Evolutionary conservation across 768 basidiomycete species (phyloP).

Genomic region (Russula ochroleuca): DNA sequence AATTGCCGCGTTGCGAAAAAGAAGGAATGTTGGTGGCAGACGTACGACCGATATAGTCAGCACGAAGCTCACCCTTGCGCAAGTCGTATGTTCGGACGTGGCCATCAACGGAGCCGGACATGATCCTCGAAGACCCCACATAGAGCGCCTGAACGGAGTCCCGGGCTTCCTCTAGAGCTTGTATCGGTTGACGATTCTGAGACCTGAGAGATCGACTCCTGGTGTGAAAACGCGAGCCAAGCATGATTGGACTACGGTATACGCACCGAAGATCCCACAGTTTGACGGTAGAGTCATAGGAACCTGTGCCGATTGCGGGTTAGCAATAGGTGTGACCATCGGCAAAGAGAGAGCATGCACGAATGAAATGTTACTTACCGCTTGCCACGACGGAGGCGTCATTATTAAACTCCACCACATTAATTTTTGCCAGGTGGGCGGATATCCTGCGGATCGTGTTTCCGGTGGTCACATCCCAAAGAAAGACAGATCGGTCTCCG

Average conservation of each 20-base stretch:
- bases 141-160: slow-evolving; percentile 82
- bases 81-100: slow-evolving; percentile 91
- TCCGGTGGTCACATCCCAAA: slow-evolving; percentile 94
- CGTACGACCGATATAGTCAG: slow-evolving; percentile 89
- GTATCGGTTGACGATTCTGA: slow-evolving; percentile 80
- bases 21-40: slow-evolving; percentile 25
- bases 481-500: slow-evolving; percentile 86
- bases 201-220: slow-evolving; percentile 42
- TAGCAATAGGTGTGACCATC: slow-evolving; percentile 12
- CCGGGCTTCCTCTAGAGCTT: slow-evolving; percentile 80
- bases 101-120: slow-evolving; percentile 87
- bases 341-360: not conserved
- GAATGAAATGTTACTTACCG: slow-evolving; percentile 56
- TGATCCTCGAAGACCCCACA: slow-evolving; percentile 60
- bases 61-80: slow-evolving; percentile 83
- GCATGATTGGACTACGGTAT: not conserved
- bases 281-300: slow-evolving; percentile 86
- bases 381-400: slow-evolving; percentile 85
- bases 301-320: slow-evolving; percentile 52
- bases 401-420: slow-evolving; percentile 84
- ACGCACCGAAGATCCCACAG: slow-evolving; percentile 87
- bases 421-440: slow-evolving; percentile 89
- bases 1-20: not conserved
- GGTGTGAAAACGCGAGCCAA: not conserved
- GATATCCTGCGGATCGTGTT: slow-evolving; percentile 75